Evolutionary conservation across 2,329 filamentous ascomycete species (phyloP).

Genomic region (Apiospora koreana): DNA sequence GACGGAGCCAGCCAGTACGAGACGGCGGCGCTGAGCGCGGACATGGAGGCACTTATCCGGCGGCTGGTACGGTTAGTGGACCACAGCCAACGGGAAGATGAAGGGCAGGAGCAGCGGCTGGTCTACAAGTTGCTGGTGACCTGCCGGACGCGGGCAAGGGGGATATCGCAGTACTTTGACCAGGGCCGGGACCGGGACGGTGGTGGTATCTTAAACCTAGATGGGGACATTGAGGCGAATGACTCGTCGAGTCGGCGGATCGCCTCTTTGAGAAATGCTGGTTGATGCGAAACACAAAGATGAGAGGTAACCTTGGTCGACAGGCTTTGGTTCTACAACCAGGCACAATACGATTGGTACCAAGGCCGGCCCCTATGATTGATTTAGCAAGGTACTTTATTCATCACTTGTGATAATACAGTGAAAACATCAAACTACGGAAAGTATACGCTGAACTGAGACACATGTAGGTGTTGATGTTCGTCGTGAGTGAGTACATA

Average conservation of each 20-base stretch:
- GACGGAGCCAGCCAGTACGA: constrained; percentile 21
- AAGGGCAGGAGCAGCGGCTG: constrained; percentile 7
- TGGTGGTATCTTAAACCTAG: constrained; percentile 15
- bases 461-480: no score
- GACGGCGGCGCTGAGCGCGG: constrained; percentile 8
- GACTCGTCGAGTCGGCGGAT: constrained; percentile 19
- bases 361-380: no score
- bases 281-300: no score
- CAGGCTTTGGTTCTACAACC: no score
- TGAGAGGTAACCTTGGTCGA: no score
- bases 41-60: constrained; percentile 14
- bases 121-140: constrained; percentile 21
- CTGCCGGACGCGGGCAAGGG: constrained; percentile 15
- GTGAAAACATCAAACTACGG: no score
- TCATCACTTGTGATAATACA: no score
- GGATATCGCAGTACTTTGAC: constrained; percentile 17
- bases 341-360: no score
- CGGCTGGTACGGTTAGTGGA: constrained; percentile 14
- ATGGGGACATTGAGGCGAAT: constrained; percentile 13
- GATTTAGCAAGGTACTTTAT: no score
- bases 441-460: no score
- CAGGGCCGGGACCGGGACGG: not conserved
- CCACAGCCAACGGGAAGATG: not conserved
- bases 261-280: not conserved
- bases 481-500: not conserved